Evolutionary conservation across 2,329 filamentous ascomycete species (phyloP), one percentile per base, ranked within the genome.

Genomic region (Epichloe brachyelytri): DNA sequence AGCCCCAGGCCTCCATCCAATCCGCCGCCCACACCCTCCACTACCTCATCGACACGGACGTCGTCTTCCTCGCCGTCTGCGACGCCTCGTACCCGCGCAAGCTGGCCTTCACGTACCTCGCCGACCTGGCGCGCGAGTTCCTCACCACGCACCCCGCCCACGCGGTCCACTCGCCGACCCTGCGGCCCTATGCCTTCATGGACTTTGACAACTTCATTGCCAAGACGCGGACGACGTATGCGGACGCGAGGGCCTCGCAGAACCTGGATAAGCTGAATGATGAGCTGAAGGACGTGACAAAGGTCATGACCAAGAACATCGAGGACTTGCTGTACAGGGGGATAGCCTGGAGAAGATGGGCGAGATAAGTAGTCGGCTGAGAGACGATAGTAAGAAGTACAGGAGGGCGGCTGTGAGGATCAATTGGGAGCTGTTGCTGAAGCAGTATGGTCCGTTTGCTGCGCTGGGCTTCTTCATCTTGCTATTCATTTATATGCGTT

Each of bases 231-330:
- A 85, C 89, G 60, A 89, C 90, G 30, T 98, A 98, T 70, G 87
- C 93, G 61, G 93, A 98, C 68, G 82, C 86, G 50, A 83, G 93
- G 57, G 93, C 93, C 15, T 81, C 87, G 14, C 86, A 90, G 70
- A 97, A 97, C 70, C 79, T 98, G 52, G 88, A 94, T 69, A 89
- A 91, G 71, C 76, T 98, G 58, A 97, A 98, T 65, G 88, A 96
- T 64, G 94, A 98, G 76, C 79, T 98, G 58, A 85, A 90, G 67
- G 93, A 97, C 69, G 94, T 98, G 51, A 97, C 93, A 1, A 90
- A 96, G 72, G 90, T 98, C 64, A 98, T 98, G 94, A 97, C 90
- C 51, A 97, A 97, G 80, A 98, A 98, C 68, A 97, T 98, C 59
- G 93, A 98, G 75, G 93, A 98, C 68, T 72, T 98, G 63, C 74